Evolutionary conservation across 352 stramenopile genomes (phyloP).

Genomic region (Phytophthora pistaciae): DNA sequence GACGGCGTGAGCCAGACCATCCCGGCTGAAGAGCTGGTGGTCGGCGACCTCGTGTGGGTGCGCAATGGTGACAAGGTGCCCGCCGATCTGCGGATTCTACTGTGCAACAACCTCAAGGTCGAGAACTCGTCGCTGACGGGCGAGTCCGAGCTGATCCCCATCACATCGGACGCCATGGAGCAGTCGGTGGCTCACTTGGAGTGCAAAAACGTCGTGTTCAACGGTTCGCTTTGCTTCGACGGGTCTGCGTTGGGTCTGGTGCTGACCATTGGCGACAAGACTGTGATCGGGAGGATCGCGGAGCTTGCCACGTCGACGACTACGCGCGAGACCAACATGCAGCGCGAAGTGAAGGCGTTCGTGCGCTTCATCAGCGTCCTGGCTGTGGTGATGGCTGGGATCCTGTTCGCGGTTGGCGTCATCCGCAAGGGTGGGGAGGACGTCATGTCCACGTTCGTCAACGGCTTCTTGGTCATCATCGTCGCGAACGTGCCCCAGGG

Average conservation of each 20-base stretch:
- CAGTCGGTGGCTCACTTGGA: constrained; percentile 41
- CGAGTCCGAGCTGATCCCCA: constrained; percentile 55
- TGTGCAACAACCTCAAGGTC: constrained; percentile 61
- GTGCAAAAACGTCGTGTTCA: constrained; percentile 60
- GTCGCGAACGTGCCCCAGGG: constrained; percentile 83
- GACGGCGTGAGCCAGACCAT: constrained; percentile 50
- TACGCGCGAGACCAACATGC: constrained; percentile 49
- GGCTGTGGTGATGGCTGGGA: constrained; percentile 37
- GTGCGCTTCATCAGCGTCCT: constrained; percentile 57
- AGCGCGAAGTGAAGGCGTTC: constrained; percentile 54
- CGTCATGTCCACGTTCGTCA: constrained; percentile 52
- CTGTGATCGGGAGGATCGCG: constrained; percentile 63
- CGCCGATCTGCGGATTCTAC: constrained; percentile 55
- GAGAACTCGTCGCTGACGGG: constrained; percentile 76
- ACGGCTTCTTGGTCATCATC: constrained; percentile 62
- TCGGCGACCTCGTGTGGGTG: constrained; percentile 63
- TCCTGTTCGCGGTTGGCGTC: constrained; percentile 46
- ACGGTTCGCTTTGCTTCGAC: constrained; percentile 58
- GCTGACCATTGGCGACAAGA: constrained; percentile 55
- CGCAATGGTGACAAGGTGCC: constrained; percentile 64
- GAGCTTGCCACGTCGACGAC: constrained; percentile 47
- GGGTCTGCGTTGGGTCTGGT: constrained; percentile 54
- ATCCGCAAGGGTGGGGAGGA: constrained; percentile 46
- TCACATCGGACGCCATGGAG: constrained; percentile 35
- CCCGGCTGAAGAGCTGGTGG: constrained; percentile 53